A percentile compares a stretch with the other conserved stretches of the same genome.
Evolutionary conservation across 2,329 filamentous ascomycete species (phyloP).

Genomic region (Byssochlamys sp.): DNA sequence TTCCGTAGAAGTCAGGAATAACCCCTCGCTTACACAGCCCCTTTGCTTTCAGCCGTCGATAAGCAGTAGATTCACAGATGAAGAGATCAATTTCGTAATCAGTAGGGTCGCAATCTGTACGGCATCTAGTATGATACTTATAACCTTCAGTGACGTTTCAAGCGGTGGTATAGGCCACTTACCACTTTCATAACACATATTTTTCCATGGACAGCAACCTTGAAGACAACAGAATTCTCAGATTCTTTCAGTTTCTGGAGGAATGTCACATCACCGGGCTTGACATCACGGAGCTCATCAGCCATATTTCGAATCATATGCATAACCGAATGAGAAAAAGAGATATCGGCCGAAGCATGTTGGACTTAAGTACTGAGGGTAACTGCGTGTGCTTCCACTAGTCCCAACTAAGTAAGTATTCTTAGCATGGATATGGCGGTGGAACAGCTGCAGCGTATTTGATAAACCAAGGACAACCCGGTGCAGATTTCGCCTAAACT

Average conservation of each 20-base stretch:
- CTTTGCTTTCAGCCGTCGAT: too few relatives aligned
- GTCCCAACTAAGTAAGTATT: too few relatives aligned
- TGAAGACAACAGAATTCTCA: slow-evolving; percentile 1
- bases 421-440: too few relatives aligned
- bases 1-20: slow-evolving; percentile 2
- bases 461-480: too few relatives aligned
- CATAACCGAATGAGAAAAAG: too few relatives aligned
- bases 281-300: not conserved
- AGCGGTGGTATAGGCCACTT: not conserved
- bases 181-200: slow-evolving; percentile 2
- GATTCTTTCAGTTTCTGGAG: slow-evolving; percentile 1
- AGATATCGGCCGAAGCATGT: too few relatives aligned
- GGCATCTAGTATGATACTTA: slow-evolving; percentile 1
- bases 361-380: too few relatives aligned
- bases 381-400: too few relatives aligned
- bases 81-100: not conserved
- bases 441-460: too few relatives aligned
- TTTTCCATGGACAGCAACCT: slow-evolving; percentile 1
- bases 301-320: not conserved
- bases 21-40: not conserved
- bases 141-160: not conserved
- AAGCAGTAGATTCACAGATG: too few relatives aligned
- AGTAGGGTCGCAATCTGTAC: not conserved
- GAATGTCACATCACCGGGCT: not conserved
- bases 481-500: too few relatives aligned